phyloP scores from a whole-genome alignment of 176 grass and related monocot genomes.

The Elaeis guineensis region DNA sequence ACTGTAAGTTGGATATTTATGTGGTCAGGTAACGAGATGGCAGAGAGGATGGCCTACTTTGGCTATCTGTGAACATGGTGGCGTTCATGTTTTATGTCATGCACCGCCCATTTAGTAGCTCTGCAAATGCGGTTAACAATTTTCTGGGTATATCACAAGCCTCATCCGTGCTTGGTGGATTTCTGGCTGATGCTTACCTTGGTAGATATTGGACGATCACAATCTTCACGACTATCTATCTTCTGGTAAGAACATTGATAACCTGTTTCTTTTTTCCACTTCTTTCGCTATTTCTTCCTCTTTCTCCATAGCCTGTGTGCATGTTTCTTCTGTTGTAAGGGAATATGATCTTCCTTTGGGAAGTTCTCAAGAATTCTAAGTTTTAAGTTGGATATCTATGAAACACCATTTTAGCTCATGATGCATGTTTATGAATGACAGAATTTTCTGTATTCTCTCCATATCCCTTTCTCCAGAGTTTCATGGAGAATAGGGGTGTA shows the following conservation, averaged over 20 bases:
- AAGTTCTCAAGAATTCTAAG: too few species aligned
- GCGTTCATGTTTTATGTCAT: slow-evolving; percentile 88
- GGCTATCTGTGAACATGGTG: slow-evolving; percentile 89
- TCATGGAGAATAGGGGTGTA: too few species aligned
- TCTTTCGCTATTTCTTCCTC: background rate
- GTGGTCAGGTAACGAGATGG: slow-evolving; percentile 70
- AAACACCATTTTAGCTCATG: too few species aligned
- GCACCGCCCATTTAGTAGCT: slow-evolving; percentile 66
- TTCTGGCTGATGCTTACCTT: slow-evolving; percentile 91
- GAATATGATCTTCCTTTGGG: too few species aligned
- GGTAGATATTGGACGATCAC: slow-evolving; percentile 96
- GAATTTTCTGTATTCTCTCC: too few species aligned
- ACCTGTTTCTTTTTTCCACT: background rate
- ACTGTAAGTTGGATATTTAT: background rate
- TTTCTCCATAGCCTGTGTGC: background rate
- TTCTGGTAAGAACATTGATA: slow-evolving; percentile 28
- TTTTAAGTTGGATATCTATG: too few species aligned
- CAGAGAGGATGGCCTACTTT: slow-evolving; percentile 94
- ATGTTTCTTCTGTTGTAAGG: too few species aligned
- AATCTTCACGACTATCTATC: slow-evolving; percentile 73
- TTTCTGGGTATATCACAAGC: slow-evolving; percentile 94
- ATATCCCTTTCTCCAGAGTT: too few species aligned
- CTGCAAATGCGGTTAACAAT: slow-evolving; percentile 71
- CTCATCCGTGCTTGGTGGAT: slow-evolving; percentile 81
- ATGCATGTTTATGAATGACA: too few species aligned